These are phyloP conservation scores for Nemania bipapillata DNA, from an alignment of 2,329 filamentous ascomycete species.

Conservation along the genomic window DNA sequence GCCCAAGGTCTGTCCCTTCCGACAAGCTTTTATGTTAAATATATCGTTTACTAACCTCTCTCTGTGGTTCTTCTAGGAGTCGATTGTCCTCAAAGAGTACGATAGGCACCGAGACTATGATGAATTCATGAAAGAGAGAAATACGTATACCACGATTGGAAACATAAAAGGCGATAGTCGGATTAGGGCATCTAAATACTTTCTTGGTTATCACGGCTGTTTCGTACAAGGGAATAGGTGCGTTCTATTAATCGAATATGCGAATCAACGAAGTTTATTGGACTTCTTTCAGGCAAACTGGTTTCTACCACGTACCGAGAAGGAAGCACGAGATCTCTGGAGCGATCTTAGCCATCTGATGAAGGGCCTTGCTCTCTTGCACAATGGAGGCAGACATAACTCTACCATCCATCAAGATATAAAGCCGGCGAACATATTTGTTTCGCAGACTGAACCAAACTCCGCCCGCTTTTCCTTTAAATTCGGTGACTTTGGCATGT, in stretches of 20 bases:
- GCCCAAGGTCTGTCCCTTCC: neutral
- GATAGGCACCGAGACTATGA: neutral
- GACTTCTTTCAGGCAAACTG: neutral
- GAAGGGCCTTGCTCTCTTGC: neutral
- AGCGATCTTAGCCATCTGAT: neutral
- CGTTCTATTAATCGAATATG: neutral
- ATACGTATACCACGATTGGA: neutral
- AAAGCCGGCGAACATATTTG: neutral
- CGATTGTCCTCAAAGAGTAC: constrained; percentile 11
- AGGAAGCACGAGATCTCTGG: neutral
- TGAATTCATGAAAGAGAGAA: neutral
- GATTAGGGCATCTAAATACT: neutral
- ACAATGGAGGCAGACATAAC: neutral
- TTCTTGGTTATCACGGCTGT: neutral
- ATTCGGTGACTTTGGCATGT: constrained; percentile 16
- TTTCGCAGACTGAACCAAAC: neutral
- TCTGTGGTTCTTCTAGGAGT: neutral
- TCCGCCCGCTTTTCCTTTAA: neutral
- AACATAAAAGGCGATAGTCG: neutral
- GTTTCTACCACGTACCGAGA: neutral
- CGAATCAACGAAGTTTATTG: neutral
- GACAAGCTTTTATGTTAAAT: too few species aligned
- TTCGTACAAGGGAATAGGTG: neutral
- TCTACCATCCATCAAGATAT: neutral
- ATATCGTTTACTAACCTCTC: too few species aligned